Evolutionary conservation across 192 early-diverging fungal genomes (phyloP).

Genomic region (Gonapodya prolifera): DNA sequence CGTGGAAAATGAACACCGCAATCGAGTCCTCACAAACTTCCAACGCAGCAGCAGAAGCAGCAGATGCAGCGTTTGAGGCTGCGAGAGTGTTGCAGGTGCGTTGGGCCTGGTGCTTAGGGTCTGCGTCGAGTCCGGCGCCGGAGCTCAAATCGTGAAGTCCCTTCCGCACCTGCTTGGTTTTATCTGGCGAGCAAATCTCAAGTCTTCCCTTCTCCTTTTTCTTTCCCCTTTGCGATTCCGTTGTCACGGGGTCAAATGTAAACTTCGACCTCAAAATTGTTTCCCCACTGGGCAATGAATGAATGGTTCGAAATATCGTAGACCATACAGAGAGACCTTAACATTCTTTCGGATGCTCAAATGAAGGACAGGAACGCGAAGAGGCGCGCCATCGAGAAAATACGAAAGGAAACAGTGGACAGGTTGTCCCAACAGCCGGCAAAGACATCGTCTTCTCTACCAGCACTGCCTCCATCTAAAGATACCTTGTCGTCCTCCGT

Average conservation of each 20-base stretch:
- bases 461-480: background rate
- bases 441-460: background rate
- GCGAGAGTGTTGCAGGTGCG: background rate
- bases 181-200: too few species aligned
- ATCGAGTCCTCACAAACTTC: background rate
- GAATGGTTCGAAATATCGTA: background rate
- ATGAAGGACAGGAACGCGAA: slow-evolving; percentile 30
- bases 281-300: too few species aligned
- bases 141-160: too few species aligned
- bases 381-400: slow-evolving; percentile 24
- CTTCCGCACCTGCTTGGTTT: too few species aligned
- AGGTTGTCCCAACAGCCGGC: background rate
- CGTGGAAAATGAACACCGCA: background rate
- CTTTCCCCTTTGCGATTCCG: too few species aligned
- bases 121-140: too few species aligned
- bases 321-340: slow-evolving; percentile 29
- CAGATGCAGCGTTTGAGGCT: background rate
- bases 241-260: too few species aligned
- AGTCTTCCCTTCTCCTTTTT: too few species aligned
- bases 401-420: slow-evolving; percentile 23
- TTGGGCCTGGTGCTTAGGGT: too few species aligned
- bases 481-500: background rate
- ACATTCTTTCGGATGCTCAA: slow-evolving; percentile 26
- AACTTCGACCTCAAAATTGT: too few species aligned
- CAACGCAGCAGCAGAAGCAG: background rate